Conservation (phyloP, 352 stramenopile species). For the Pythium coloratum region DNA sequence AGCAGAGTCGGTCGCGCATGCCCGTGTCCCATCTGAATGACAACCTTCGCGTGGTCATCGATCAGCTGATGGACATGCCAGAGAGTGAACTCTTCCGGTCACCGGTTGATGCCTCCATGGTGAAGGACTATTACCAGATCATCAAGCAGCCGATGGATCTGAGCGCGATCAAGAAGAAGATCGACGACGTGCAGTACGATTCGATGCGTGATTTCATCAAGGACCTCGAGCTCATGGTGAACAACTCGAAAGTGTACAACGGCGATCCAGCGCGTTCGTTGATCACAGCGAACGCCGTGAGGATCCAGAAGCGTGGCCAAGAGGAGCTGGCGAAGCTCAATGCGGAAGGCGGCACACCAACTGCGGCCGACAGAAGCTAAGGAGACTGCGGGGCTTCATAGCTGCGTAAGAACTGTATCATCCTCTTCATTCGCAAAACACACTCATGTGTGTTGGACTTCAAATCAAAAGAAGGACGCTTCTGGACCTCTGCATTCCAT, state of each 20-base stretch:
- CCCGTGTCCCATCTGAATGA: conserved; percentile 73
- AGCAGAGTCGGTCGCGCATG: conserved; percentile 77
- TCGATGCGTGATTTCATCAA: conserved; percentile 87
- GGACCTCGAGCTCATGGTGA: conserved; percentile 84
- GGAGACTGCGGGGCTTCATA: not conserved
- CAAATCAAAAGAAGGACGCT: no score
- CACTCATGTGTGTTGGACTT: no score
- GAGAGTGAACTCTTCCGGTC: conserved; percentile 77
- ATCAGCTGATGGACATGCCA: conserved; percentile 68
- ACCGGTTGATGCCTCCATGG: conserved; percentile 57
- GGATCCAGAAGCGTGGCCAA: conserved; percentile 71
- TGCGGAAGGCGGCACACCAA: conserved; percentile 45
- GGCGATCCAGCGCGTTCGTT: conserved; percentile 60
- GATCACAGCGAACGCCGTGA: conserved; percentile 81
- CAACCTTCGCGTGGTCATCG: conserved; percentile 61
- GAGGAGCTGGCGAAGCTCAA: conserved; percentile 71
- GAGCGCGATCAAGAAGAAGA: conserved; percentile 65
- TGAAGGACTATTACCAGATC: conserved; percentile 81
- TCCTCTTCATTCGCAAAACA: no score
- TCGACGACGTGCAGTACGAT: conserved; percentile 63
- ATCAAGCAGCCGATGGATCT: conserved; percentile 89
- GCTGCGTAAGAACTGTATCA: no score
- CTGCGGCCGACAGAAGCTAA: conserved; percentile 2
- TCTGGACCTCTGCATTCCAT: no score
- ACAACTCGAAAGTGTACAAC: conserved; percentile 85